Percentiles rank a stretch among this genome's conserved stretches.
Evolutionary conservation across 305 asterid genomes (phyloP).

Genomic region (Petunia hybrid): DNA sequence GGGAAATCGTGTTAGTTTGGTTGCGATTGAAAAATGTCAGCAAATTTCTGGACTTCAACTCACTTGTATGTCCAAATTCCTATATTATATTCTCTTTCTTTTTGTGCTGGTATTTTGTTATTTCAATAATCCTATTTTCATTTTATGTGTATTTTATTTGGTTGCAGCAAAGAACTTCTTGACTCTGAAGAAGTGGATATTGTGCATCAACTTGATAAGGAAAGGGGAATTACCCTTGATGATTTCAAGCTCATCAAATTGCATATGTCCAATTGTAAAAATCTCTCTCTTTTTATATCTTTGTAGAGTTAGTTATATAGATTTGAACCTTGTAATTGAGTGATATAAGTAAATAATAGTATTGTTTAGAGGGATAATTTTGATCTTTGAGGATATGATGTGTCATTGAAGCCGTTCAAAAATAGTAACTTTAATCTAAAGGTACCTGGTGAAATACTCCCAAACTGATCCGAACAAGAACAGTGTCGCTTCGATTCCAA

Average conservation of each 20-base stretch:
- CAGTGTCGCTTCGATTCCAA: too few species aligned
- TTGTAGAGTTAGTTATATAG: too few species aligned
- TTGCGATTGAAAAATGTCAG: constrained; percentile 54
- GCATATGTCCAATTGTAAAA: constrained; percentile 79
- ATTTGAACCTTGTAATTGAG: too few species aligned
- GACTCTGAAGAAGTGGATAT: constrained; percentile 85
- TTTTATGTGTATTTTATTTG: constrained; percentile 13
- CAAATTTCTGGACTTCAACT: constrained; percentile 95
- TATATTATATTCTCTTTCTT: not conserved
- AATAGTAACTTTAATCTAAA: too few species aligned
- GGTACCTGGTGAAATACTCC: too few species aligned
- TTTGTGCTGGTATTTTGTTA: not conserved
- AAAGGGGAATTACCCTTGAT: constrained; percentile 82
- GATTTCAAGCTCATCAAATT: constrained; percentile 92
- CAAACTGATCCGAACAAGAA: too few species aligned
- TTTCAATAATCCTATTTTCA: not conserved
- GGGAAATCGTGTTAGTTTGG: too few species aligned
- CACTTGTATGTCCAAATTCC: constrained; percentile 58
- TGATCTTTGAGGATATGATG: too few species aligned
- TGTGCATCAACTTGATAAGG: constrained; percentile 76
- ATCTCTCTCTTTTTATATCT: not conserved
- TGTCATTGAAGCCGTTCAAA: too few species aligned
- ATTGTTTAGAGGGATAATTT: too few species aligned
- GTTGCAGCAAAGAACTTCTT: constrained; percentile 71
- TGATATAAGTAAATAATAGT: too few species aligned